phyloP scores from a whole-genome alignment of 2,329 filamentous ascomycete genomes.

The Ophiostoma australiae region DNA sequence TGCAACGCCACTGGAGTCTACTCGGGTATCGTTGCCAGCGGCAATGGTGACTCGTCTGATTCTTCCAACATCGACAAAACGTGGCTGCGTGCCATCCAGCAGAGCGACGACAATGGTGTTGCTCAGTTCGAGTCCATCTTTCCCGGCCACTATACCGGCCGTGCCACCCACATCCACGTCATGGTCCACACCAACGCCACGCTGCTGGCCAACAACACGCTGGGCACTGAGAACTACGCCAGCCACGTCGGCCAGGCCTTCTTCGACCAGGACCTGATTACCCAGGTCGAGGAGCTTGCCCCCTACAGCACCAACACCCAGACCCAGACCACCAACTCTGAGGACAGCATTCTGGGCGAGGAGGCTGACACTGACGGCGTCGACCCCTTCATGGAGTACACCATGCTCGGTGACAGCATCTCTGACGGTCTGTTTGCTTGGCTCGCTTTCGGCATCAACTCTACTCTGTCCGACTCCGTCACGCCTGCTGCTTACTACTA shows the following conservation, averaged over 20 bases:
- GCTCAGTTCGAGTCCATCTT: slow-evolving; percentile 41
- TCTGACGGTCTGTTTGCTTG: slow-evolving; percentile 48
- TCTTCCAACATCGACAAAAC: slow-evolving; percentile 37
- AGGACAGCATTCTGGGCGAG: slow-evolving; percentile 40
- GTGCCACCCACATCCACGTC: slow-evolving; percentile 39
- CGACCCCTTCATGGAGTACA: slow-evolving; percentile 52
- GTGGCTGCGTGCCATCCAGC: slow-evolving; percentile 43
- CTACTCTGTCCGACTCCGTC: slow-evolving; percentile 27
- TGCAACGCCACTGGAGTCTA: slow-evolving; percentile 42
- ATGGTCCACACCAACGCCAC: slow-evolving; percentile 31
- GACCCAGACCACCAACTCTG: slow-evolving; percentile 43
- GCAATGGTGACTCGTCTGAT: slow-evolving; percentile 29
- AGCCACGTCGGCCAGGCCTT: slow-evolving; percentile 58
- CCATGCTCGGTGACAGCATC: slow-evolving; percentile 48
- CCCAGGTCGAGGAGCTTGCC: slow-evolving; percentile 42
- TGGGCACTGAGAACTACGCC: slow-evolving; percentile 43
- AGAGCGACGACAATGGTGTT: slow-evolving; percentile 40
- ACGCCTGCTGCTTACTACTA: slow-evolving; percentile 24
- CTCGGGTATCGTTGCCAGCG: slow-evolving; percentile 33
- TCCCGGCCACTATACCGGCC: slow-evolving; percentile 44
- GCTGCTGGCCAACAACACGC: slow-evolving; percentile 46
- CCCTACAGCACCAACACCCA: slow-evolving; percentile 45
- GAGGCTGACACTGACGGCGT: slow-evolving; percentile 35
- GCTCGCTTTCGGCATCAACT: slow-evolving; percentile 47
- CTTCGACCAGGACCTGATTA: slow-evolving; percentile 53